Base-by-base conservation (phyloP, 1,139 yeast species). In the Suhomyces panamericanus region DNA sequence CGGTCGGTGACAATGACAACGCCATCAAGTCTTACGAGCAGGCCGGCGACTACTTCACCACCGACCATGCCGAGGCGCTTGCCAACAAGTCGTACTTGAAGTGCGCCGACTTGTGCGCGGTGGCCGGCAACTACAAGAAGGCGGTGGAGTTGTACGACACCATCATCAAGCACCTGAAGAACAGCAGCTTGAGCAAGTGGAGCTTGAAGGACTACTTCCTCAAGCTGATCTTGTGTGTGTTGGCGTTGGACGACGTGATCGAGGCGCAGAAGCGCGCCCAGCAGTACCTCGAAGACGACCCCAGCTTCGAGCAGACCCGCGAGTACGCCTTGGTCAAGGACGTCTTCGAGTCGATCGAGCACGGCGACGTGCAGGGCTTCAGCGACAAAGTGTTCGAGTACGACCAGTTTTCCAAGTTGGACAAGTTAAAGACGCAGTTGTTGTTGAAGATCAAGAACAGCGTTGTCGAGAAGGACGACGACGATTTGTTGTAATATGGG, bases 11-110 rank as follows among this genome's bases (percentile, higher is more conserved):
- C 59, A 65, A 69, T 22, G 72, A 75, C 14, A 78, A 78, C 53
- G 97, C 99, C 3, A 77, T 86, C 44, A 75, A 76, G 48, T 81
- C 93, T 26, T 93, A 87, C 63, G 96, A 90, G 60, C 87, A 86
- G 57, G 97, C 99, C 5, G 97, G 96, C 34, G 98, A 95, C 60
- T 93, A 96, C 88, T 90, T 87, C 62, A 80, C 82, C 48, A 90
- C 95, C 50, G 99, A 93, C 67, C 93, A 89, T 49, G 98, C 99
- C 0, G 87, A 85, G 53, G 96, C 97, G 8, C 75, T 93, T 49
- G 82, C 96, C 28, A 90, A 84, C 67, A 93, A 93, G 68, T 90
- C 96, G 22, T 87, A 78, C 56, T 71, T 91, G 56, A 89, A 89
- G 65, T 87, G 93, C 54, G 99, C 98, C 1, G 98, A 93, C 60